These are phyloP conservation scores for Starmerella sirachaensis DNA, from an alignment of 805 yeast genomes.

Conservation along the genomic window DNA sequence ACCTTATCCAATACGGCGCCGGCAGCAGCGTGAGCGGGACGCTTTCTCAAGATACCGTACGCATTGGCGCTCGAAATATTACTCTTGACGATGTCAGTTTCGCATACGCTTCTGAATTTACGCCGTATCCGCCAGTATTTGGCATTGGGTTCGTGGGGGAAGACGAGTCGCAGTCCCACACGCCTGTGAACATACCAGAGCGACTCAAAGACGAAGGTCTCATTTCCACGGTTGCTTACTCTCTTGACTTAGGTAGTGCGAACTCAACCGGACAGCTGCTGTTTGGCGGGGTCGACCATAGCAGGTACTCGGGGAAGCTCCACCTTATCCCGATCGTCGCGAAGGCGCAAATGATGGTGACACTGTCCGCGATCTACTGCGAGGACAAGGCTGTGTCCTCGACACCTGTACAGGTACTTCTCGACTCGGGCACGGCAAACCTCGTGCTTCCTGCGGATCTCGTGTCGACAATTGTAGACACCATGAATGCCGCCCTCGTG, in stretches of 20 bases:
- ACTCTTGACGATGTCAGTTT: constrained; percentile 43
- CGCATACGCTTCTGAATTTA: constrained; percentile 59
- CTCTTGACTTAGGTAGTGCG: constrained; percentile 34
- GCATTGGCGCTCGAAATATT: constrained; percentile 37
- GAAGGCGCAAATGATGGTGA: constrained; percentile 1
- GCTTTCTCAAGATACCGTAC: constrained; percentile 51
- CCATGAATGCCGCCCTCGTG: constrained; percentile 16
- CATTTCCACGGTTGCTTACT: constrained; percentile 33
- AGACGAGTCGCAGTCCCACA: constrained; percentile 30
- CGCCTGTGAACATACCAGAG: constrained; percentile 27
- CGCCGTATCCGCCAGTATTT: constrained; percentile 44
- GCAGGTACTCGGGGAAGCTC: constrained; percentile 32
- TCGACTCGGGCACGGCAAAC: constrained; percentile 43
- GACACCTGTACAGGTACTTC: constrained; percentile 31
- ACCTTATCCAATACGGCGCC: constrained; percentile 31
- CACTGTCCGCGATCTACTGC: constrained; percentile 7
- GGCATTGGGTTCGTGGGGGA: constrained; percentile 28
- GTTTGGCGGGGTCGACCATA: constrained; percentile 36
- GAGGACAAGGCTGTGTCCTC: neutral
- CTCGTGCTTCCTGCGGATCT: constrained; percentile 32
- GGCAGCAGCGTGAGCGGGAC: constrained; percentile 38
- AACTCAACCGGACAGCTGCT: constrained; percentile 29
- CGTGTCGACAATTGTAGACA: constrained; percentile 1
- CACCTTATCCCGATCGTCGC: constrained; percentile 26
- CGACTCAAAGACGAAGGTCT: constrained; percentile 31